Evolutionary conservation across 805 yeast genomes (phyloP), one percentile per base, ranked within the genome.

Genomic region (Candida sanyiensis): DNA sequence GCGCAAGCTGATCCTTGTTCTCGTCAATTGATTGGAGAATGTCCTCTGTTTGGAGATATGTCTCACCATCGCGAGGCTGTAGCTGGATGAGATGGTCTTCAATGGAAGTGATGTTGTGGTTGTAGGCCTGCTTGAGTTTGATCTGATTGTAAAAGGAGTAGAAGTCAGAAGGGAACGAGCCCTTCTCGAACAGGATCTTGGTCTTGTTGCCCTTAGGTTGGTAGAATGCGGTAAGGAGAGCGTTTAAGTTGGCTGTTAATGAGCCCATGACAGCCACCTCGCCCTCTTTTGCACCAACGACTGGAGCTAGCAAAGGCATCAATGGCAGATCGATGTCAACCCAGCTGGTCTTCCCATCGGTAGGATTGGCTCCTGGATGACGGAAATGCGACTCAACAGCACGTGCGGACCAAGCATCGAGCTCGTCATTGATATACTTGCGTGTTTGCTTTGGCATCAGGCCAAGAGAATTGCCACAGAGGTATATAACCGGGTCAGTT

Each of bases 381-480:
- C 76, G 70, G 61, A 82, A 82, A 59, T 89, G 97, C 0, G 93
- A 75, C 45, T 83, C 88, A 7, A 89, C 97, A 3, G 80, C 97
- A 24, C 88, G 64, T 20, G 58, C 66, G 22, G 75, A 67, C 97
- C 97, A 89, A 0, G 93, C 95, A 47, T 77, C 73, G 35, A 89
- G 63, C 58, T 89, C 97, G 28, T 65, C 69, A 35, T 61, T 60
- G 12, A 89, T 64, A 12, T 83, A 83, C 6, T 48, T 46, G 24
- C 73, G 64, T 0, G 89, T 79, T 7, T 65, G 54, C 36, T 61
- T 65, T 0, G 97, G 97, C 89, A 87, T 83, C 43, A 89, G 63
- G 0, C 97, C 97, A 6, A 89, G 73, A n/a, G 96, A 86, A 64
- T 89, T 90, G 3, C 97, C 97, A 61, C 96, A 87, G 33, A 89